Evolutionary conservation across 2,329 filamentous ascomycete genomes (phyloP), one percentile per base, ranked within the genome.

Genomic region (Trichoderma hamatum): DNA sequence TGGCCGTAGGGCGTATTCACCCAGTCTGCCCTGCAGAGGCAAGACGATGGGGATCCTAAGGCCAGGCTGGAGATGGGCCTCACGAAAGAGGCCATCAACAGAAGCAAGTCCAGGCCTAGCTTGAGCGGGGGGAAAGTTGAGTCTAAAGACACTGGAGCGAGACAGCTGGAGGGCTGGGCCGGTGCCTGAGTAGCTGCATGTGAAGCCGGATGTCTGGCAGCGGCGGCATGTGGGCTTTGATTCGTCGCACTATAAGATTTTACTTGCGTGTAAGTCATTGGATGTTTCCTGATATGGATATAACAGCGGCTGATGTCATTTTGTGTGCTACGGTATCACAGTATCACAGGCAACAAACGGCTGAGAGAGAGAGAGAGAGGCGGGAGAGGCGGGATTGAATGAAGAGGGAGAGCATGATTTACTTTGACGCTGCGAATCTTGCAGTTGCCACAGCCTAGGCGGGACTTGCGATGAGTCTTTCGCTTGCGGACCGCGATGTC

Each of bases 381-480:
- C 3, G 6, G 9, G n/a, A 49, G 13, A 21, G n/a, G n/a, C n/a
- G n/a, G n/a, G n/a, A n/a, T n/a, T n/a, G n/a, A n/a, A n/a, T n/a
- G n/a, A n/a, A n/a, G 5, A 11, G 11, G 11, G 24, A 1, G 55
- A 52, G 10, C n/a, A 26, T 52, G 14, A n/a, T 76, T 74, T 76
- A 82, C 84, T 77, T 86, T 86, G 60, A 86, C 80, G 55, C 82
- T 78, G 63, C 84, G 78, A 34, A 86, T 72, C 73, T 86, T 86
- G 75, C 86, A 88, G 71, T 87, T 87, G 3, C 80, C 80, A 72
- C 85, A 88, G 4, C 85, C 85, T 13, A 78, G 76, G 21, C 83
- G 78, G 1, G 84, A 86, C 71, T 87, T 87, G 28, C 77, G 82
- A 72, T 88, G 85, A 0, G 75, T 62, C 67, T 71, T 72, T 52